Evolutionary conservation across 495 filamentous ascomycete genomes (phyloP).

Genomic region (Talaromyces ruber): DNA sequence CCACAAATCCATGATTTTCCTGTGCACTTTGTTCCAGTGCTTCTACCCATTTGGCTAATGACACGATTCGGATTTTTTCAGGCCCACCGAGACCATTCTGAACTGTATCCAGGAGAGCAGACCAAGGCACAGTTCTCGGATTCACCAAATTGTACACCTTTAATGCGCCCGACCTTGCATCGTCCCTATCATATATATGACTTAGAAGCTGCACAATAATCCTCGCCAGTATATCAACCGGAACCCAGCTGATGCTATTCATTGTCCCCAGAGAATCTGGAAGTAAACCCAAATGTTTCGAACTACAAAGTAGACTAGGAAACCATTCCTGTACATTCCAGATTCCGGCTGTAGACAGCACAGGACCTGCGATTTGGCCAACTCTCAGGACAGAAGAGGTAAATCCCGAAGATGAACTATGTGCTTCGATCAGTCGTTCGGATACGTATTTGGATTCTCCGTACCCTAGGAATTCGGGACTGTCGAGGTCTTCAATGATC

Average conservation of each 20-base stretch:
- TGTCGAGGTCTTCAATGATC: constrained; percentile 3
- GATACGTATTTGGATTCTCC: constrained; percentile 7
- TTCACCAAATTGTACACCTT: constrained; percentile 5
- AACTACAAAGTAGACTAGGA: constrained; percentile 31
- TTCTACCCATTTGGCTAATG: background rate
- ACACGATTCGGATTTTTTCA: background rate
- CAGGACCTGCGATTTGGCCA: constrained; percentile 46
- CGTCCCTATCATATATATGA: background rate
- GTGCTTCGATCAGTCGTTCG: constrained; percentile 2
- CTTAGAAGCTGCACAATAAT: constrained; percentile 19
- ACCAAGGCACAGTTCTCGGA: background rate
- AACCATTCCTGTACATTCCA: constrained; percentile 53
- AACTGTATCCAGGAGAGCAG: constrained; percentile 1
- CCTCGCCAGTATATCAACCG: constrained; percentile 35
- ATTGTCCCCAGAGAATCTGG: background rate
- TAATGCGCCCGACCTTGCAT: background rate
- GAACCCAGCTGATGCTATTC: constrained; percentile 15
- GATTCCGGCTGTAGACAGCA: constrained; percentile 17
- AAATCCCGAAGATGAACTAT: constrained; percentile 15
- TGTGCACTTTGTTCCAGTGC: constrained; percentile 1
- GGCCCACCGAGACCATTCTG: constrained; percentile 1
- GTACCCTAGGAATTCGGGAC: background rate
- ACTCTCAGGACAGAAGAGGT: constrained; percentile 37
- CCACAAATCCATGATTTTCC: background rate
- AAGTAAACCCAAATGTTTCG: constrained; percentile 2